A percentile compares a stretch with the other conserved stretches of the same genome.
Evolutionary conservation across 2,329 filamentous ascomycete species (phyloP).

Genomic region (Cladosporium sp.): DNA sequence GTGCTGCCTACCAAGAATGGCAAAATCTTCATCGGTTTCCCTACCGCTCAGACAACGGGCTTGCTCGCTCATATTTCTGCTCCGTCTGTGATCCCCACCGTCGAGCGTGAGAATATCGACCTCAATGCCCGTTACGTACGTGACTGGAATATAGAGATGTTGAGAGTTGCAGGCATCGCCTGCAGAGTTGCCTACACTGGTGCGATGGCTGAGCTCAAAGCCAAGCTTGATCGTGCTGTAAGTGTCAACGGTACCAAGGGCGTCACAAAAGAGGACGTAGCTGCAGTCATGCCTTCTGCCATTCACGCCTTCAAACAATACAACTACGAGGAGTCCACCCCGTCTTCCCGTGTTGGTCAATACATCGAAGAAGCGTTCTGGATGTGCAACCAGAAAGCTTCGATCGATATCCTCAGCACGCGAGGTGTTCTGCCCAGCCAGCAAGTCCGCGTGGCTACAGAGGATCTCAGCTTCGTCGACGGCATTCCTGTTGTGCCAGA

Average conservation of each 20-base stretch:
- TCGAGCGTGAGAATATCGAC: conserved; percentile 94
- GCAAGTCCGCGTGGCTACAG: conserved; percentile 71
- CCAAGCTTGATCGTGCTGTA: conserved; percentile 39
- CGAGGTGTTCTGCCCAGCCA: conserved; percentile 81
- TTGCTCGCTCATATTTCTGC: conserved; percentile 91
- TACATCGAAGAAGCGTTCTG: conserved; percentile 95
- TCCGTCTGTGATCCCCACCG: conserved; percentile 92
- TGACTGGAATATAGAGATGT: conserved; percentile 91
- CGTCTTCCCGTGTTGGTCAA: conserved; percentile 75
- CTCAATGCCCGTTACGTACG: conserved; percentile 92
- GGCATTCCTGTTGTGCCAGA: conserved; percentile 83
- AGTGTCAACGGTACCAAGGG: conserved; percentile 33
- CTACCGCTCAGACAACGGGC: conserved; percentile 94
- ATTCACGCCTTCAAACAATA: conserved; percentile 83
- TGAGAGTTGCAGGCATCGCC: conserved; percentile 85
- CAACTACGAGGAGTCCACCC: conserved; percentile 84
- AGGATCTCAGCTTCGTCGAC: conserved; percentile 72
- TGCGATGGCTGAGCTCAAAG: conserved; percentile 76
- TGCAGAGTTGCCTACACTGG: conserved; percentile 81
- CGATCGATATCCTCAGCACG: conserved; percentile 83
- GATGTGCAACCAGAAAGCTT: conserved; percentile 78
- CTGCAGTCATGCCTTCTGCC: conserved; percentile 69
- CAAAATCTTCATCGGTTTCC: conserved; percentile 94
- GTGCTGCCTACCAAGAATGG: conserved; percentile 87
- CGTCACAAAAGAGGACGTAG: conserved; percentile 60